Percentiles rank a stretch among this genome's conserved stretches.
Evolutionary conservation across 352 stramenopile genomes (phyloP).

Genomic region (Globisporangium recalcitrans): DNA sequence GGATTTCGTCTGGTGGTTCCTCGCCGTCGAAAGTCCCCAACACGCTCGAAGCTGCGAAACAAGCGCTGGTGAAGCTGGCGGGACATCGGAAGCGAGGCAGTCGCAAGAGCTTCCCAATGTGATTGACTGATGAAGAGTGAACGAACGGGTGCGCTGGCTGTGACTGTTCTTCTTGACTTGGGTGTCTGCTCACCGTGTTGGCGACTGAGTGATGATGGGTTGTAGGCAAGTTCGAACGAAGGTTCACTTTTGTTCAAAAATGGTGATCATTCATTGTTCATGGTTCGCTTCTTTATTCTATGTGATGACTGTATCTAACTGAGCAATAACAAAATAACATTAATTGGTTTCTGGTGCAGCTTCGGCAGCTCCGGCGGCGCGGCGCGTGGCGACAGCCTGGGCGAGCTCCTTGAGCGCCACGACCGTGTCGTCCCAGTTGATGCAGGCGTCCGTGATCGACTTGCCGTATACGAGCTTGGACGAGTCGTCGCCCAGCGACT

Average conservation of each 20-base stretch:
- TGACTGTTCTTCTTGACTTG: neutral
- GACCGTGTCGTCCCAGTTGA: conserved; percentile 81
- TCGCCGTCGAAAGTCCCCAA: conserved; percentile 26
- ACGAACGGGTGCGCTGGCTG: too few relatives aligned
- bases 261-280: neutral
- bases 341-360: neutral
- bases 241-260: neutral
- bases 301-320: neutral
- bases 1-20: conserved; percentile 34
- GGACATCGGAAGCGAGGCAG: conserved; percentile 9
- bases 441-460: conserved; percentile 86
- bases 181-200: neutral
- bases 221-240: neutral
- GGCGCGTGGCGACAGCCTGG: conserved; percentile 42
- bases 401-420: conserved; percentile 52
- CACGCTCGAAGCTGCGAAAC: conserved; percentile 8
- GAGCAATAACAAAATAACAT: conserved; percentile 3
- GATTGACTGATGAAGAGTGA: neutral
- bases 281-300: neutral
- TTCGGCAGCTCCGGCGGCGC: conserved; percentile 3
- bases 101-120: conserved; percentile 19
- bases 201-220: neutral
- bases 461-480: conserved; percentile 78
- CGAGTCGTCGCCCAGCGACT: conserved; percentile 63
- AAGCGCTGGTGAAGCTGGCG: conserved; percentile 12